These are phyloP conservation scores for Juncus inflexus DNA, from an alignment of 176 grass and related monocot species.

Conservation along the genomic window DNA sequence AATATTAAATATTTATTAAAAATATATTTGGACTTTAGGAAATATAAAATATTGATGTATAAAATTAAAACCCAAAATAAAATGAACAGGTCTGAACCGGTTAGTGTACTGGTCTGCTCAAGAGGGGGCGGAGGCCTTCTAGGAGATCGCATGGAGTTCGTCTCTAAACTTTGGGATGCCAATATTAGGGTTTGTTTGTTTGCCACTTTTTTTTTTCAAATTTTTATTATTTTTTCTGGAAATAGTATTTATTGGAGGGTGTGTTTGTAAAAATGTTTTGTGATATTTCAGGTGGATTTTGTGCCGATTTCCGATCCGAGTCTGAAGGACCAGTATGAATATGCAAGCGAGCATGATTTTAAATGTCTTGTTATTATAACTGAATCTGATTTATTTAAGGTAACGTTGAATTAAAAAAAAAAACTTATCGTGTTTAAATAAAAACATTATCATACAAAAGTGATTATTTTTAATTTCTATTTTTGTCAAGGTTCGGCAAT, in stretches of 20 bases:
- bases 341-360: slow-evolving; percentile 88
- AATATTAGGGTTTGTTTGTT: slow-evolving; percentile 69
- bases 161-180: slow-evolving; percentile 79
- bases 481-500: slow-evolving; percentile 66
- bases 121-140: slow-evolving; percentile 81
- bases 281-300: slow-evolving; percentile 71
- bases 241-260: too few relatives aligned
- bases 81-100: slow-evolving; percentile 56
- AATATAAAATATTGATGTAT: not conserved
- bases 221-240: not conserved
- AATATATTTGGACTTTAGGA: slow-evolving; percentile 6
- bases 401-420: not conserved
- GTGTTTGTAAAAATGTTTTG: slow-evolving; percentile 11
- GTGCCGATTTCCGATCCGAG: slow-evolving; percentile 84
- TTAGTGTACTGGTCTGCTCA: slow-evolving; percentile 92
- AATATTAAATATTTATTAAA: slow-evolving; percentile 33
- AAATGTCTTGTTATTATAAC: slow-evolving; percentile 87
- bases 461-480: slow-evolving; percentile 23
- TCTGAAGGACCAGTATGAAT: slow-evolving; percentile 95
- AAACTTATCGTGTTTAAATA: not conserved
- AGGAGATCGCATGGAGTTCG: slow-evolving; percentile 79
- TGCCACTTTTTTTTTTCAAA: not conserved
- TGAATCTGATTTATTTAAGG: slow-evolving; percentile 71
- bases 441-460: not conserved
- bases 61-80: not conserved